Evolutionary conservation across 305 asterid genomes (phyloP).

Genomic region (Fraxinus velutina): DNA sequence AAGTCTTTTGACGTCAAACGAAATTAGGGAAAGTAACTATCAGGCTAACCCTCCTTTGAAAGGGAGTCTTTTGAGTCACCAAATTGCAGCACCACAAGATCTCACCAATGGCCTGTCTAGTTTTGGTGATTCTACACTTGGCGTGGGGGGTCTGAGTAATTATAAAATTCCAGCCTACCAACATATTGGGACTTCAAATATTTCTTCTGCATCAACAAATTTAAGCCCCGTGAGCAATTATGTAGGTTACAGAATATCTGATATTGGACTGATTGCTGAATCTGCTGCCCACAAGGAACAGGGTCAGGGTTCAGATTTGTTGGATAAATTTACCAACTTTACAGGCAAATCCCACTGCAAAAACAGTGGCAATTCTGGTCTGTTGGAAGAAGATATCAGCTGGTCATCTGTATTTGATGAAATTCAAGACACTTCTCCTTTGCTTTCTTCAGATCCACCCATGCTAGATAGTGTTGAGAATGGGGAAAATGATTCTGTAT

Average conservation of each 20-base stretch:
- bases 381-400: neutral
- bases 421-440: neutral
- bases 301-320: neutral
- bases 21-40: neutral
- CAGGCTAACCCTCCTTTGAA: conserved; percentile 12
- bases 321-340: neutral
- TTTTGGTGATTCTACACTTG: neutral
- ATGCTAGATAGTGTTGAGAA: conserved; percentile 1
- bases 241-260: conserved; percentile 24
- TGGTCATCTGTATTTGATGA: conserved; percentile 3
- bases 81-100: neutral
- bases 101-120: conserved; percentile 6
- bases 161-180: neutral
- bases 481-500: conserved; percentile 15
- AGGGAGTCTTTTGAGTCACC: conserved; percentile 5
- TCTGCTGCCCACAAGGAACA: neutral
- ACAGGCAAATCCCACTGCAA: neutral
- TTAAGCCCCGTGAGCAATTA: neutral
- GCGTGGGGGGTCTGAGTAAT: neutral
- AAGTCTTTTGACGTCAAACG: conserved; percentile 1
- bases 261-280: conserved; percentile 10
- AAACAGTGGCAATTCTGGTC: neutral
- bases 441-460: conserved; percentile 9
- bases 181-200: neutral
- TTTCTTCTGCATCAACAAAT: neutral